Percentiles rank a stretch among this genome's conserved stretches.
phyloP scores from a whole-genome alignment of 108 stramenopile species.

The Hondaea fermentalgiana region DNA sequence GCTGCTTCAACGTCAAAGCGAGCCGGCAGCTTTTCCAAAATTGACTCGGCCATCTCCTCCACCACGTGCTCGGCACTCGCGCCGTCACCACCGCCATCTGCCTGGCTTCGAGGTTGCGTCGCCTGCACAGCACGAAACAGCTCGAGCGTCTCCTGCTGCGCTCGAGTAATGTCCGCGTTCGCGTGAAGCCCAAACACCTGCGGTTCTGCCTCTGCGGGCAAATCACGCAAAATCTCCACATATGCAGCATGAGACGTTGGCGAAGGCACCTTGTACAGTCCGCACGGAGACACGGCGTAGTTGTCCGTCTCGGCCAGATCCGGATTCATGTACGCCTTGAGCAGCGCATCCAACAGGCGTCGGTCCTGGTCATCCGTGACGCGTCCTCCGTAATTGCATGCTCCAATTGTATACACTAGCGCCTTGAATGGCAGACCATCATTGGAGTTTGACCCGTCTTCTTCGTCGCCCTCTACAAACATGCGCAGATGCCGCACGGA shows the following conservation, averaged over 20 bases:
- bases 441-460: no score
- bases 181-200: conserved; percentile 63
- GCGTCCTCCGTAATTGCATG: conserved; percentile 62
- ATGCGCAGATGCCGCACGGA: conserved; percentile 52
- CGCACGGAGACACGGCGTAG: conserved; percentile 39
- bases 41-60: conserved; percentile 45
- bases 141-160: conserved; percentile 45
- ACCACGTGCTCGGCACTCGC: conserved; percentile 40
- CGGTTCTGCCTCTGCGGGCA: conserved; percentile 54
- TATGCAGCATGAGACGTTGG: conserved; percentile 23
- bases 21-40: conserved; percentile 33
- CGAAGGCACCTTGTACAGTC: conserved; percentile 47
- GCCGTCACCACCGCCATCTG: conserved; percentile 31
- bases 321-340: conserved; percentile 45
- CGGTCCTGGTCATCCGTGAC: conserved; percentile 66
- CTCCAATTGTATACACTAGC: conserved; percentile 51
- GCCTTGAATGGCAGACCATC: conserved; percentile 51
- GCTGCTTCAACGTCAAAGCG: conserved; percentile 49
- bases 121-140: conserved; percentile 45
- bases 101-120: conserved; percentile 42
- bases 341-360: conserved; percentile 44
- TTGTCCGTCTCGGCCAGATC: conserved; percentile 24
- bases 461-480: conserved; percentile 46
- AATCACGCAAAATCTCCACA: conserved; percentile 35
- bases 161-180: conserved; percentile 59